Evolutionary conservation across 202 grass and related monocot species (phyloP), one percentile per base, ranked within the genome.

Genomic region (Zizania palustris): DNA sequence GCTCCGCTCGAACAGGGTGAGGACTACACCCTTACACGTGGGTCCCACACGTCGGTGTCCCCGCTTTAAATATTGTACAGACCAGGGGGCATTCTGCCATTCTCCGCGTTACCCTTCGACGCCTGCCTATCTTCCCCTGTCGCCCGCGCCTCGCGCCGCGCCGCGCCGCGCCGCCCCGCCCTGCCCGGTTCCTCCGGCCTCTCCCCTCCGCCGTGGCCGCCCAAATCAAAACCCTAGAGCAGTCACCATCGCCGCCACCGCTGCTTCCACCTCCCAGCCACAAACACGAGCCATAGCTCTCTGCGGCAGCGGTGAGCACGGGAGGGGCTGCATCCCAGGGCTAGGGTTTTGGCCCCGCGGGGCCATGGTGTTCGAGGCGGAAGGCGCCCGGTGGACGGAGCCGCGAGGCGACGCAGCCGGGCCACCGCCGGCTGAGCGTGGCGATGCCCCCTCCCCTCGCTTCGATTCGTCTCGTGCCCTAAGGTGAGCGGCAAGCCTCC

Each of bases 391-490:
- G 61, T 82, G 77, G 77, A 53, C 60, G 60, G 60, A 67, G 51
- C 66, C 38, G 66, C 82, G 72, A 48, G 82, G 77, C 14, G 77
- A 66, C 28, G 15, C 67, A 0, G 50, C 72, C 18, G 67, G 77
- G 41, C 54, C 72, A 38, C 59, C 18, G 33, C 75, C 58, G 13
- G 71, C 38, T 3, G 77, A 72, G 51, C 75, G 75, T 70, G 69
- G 74, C 46, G 82, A 85, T 53, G 61, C 38, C 6, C 44, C 77
- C 39, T 77, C 82, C 10, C 73, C 61, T 7, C 87, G 82, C 67
- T 85, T 85, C 82, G 87, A 89, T 78, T 89, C 87, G 73, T 82
- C 72, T 16, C 87, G 77, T 77, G 77, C 87, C 67, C 77, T 89
- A 77, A 89, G 87, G 87, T 89, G 73, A 85, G 71, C 22, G 6